Evolutionary conservation across 768 basidiomycete genomes (phyloP).

Genomic region (Auricularia cornea): DNA sequence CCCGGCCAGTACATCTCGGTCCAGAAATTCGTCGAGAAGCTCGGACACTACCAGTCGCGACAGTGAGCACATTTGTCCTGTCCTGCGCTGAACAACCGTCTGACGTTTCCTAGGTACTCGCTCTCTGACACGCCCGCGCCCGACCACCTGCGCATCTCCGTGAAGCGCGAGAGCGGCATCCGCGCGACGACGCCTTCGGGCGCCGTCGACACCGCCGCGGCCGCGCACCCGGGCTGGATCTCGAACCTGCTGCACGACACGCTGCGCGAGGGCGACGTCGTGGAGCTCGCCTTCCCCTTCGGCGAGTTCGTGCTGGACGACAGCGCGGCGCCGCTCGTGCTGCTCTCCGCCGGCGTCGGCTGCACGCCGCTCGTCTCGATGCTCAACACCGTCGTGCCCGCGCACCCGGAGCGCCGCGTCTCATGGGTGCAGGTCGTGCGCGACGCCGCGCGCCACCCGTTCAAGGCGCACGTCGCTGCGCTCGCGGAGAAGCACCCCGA

Average conservation of each 20-base stretch:
- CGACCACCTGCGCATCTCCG: background rate
- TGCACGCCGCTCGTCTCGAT: background rate
- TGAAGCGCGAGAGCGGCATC: background rate
- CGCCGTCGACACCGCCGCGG: too few relatives aligned
- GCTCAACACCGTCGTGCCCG: background rate
- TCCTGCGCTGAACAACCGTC: background rate
- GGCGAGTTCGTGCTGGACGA: background rate
- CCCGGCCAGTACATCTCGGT: constrained; percentile 2
- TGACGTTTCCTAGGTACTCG: background rate
- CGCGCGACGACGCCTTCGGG: too few relatives aligned
- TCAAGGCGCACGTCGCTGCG: background rate
- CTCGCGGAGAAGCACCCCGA: background rate
- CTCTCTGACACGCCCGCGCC: background rate
- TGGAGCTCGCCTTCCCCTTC: background rate
- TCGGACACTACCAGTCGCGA: background rate
- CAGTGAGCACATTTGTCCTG: background rate
- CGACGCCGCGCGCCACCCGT: background rate
- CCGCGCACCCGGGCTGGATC: background rate
- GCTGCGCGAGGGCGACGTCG: background rate
- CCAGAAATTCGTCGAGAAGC: background rate
- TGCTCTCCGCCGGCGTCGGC: background rate
- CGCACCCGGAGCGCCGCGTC: background rate
- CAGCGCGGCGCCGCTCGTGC: background rate
- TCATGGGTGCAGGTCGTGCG: background rate
- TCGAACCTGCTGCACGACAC: background rate